Conservation (phyloP, 208 protist genomes). For the Trypanosoma cruzi region DNA sequence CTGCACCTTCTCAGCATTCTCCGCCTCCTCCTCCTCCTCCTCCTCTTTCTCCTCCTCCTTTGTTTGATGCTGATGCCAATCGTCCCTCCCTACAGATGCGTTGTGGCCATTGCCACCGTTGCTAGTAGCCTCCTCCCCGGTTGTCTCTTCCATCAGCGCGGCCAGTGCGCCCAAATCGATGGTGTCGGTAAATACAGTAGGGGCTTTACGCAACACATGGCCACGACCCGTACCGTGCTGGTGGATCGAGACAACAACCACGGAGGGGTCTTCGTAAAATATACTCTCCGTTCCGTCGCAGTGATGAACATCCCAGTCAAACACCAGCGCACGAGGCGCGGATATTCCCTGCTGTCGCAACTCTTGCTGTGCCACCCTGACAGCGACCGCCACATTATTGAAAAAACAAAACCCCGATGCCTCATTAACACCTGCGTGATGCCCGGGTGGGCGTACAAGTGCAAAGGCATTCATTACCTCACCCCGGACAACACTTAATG, state of each 20-base stretch:
- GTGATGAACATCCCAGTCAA: slow-evolving; percentile 97
- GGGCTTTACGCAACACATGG: slow-evolving; percentile 66
- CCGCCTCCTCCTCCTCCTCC: not conserved
- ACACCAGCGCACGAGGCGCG: slow-evolving; percentile 77
- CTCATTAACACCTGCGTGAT: slow-evolving; percentile 59
- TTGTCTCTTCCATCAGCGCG: slow-evolving; percentile 27
- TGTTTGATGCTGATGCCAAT: slow-evolving; percentile 2
- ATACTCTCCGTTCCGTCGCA: slow-evolving; percentile 95
- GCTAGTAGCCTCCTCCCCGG: slow-evolving; percentile 1
- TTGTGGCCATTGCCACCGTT: slow-evolving; percentile 27
- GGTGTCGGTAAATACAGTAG: slow-evolving; percentile 17
- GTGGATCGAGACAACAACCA: slow-evolving; percentile 95
- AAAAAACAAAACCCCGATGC: slow-evolving; percentile 92
- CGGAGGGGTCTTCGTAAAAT: slow-evolving; percentile 90
- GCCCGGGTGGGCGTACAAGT: slow-evolving; percentile 88
- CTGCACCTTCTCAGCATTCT: no score
- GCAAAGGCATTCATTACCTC: slow-evolving; percentile 83
- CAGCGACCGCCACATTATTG: slow-evolving; percentile 93
- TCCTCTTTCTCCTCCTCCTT: not conserved
- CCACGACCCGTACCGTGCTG: slow-evolving; percentile 73
- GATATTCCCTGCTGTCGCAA: slow-evolving; percentile 10
- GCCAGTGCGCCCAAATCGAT: slow-evolving; percentile 26
- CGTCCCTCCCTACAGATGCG: slow-evolving; percentile 17
- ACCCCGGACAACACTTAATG: slow-evolving; percentile 55
- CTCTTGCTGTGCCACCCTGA: slow-evolving; percentile 70